phyloP scores from a whole-genome alignment of 495 filamentous ascomycete genomes.

The Hypoxylon rickii region DNA sequence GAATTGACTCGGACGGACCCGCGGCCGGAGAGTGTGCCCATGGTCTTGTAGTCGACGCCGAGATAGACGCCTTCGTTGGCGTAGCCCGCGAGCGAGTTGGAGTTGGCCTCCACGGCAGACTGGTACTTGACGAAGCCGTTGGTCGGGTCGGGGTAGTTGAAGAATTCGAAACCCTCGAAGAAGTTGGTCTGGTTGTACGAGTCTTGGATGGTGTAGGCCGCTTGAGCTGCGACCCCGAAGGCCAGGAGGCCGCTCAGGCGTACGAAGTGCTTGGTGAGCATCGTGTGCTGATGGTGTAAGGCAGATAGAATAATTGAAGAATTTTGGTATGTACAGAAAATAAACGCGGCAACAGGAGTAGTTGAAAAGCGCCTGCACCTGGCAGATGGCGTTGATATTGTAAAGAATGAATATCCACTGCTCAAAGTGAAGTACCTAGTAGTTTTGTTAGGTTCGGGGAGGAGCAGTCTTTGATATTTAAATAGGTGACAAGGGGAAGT shows the following conservation, averaged over 20 bases:
- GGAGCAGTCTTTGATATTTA: slow-evolving; percentile 17
- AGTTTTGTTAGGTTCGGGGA: not conserved
- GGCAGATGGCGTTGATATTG: slow-evolving; percentile 22
- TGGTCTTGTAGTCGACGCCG: slow-evolving; percentile 56
- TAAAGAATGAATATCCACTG: not conserved
- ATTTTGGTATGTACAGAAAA: not conserved
- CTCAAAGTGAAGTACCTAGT: not conserved
- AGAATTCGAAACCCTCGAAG: slow-evolving; percentile 62
- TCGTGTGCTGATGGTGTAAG: slow-evolving; percentile 15
- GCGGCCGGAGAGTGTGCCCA: slow-evolving; percentile 58
- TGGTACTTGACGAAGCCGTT: slow-evolving; percentile 72
- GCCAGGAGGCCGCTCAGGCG: slow-evolving; percentile 31
- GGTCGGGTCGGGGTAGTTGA: slow-evolving; percentile 62
- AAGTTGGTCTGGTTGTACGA: slow-evolving; percentile 57
- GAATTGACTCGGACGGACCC: slow-evolving; percentile 69
- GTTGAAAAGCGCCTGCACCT: slow-evolving; percentile 30
- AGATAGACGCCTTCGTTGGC: slow-evolving; percentile 55
- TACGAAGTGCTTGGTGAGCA: slow-evolving; percentile 19
- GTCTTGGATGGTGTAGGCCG: slow-evolving; percentile 50
- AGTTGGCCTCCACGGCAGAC: slow-evolving; percentile 58
- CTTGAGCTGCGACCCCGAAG: slow-evolving; percentile 30
- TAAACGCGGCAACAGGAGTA: not conserved
- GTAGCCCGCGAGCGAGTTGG: slow-evolving; percentile 60
- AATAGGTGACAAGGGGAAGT: slow-evolving; percentile 13
- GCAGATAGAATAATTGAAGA: not conserved